phyloP scores from a whole-genome alignment of 2,329 filamentous ascomycete genomes.

The Cladophialophora chaetospira region DNA sequence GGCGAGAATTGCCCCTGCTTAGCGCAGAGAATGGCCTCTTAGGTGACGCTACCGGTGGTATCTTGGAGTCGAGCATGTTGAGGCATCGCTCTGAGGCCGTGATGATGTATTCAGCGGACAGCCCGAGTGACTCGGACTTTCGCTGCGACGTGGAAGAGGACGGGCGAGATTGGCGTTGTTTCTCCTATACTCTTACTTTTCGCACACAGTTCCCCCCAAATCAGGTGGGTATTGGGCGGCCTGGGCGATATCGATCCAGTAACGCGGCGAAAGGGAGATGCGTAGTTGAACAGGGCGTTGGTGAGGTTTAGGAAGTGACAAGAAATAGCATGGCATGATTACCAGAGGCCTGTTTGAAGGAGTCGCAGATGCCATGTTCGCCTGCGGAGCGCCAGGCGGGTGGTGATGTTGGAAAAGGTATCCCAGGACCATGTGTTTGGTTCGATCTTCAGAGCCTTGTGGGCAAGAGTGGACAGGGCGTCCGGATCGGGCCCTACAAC shows the following conservation, averaged over 20 bases:
- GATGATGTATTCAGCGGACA: neutral
- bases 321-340: conserved; percentile 6
- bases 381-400: neutral
- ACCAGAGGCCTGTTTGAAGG: neutral
- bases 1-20: conserved; percentile 15
- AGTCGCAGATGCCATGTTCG: conserved; percentile 18
- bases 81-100: conserved; percentile 22
- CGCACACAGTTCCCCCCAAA: neutral
- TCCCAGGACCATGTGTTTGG: conserved; percentile 22
- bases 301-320: conserved; percentile 2
- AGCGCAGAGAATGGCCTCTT: conserved; percentile 21
- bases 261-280: neutral
- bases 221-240: neutral
- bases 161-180: neutral
- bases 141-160: neutral
- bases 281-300: neutral
- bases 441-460: conserved; percentile 25
- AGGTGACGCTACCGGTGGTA: conserved; percentile 18
- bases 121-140: neutral
- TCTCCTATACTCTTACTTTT: neutral
- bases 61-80: conserved; percentile 19
- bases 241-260: neutral
- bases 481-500: conserved; percentile 21
- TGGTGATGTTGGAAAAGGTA: neutral
- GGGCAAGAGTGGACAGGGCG: conserved; percentile 10